A percentile compares a stretch with the other conserved stretches of the same genome.
phyloP scores from a whole-genome alignment of 768 basidiomycete species.

The Sporobolomyces phaffii region DNA sequence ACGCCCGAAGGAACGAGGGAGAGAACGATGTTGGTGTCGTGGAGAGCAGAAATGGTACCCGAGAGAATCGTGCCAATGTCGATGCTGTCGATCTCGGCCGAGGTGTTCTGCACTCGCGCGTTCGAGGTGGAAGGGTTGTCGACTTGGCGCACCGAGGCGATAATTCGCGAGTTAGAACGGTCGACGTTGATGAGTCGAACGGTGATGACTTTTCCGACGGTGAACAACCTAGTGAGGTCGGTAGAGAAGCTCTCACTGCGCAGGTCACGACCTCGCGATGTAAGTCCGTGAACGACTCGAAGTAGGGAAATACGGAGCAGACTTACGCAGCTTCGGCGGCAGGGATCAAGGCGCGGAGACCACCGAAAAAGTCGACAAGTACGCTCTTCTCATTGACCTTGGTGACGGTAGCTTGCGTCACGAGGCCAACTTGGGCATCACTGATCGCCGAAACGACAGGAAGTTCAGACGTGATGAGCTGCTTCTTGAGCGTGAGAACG shows the following conservation, averaged over 20 bases:
- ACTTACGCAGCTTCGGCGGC: conserved; percentile 65
- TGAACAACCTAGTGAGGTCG: conserved; percentile 56
- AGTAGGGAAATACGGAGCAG: no score
- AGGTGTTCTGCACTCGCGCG: conserved; percentile 57
- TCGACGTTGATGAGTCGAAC: conserved; percentile 69
- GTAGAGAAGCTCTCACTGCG: conserved; percentile 58
- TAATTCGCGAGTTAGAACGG: conserved; percentile 58
- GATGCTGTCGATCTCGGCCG: conserved; percentile 67
- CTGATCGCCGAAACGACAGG: conserved; percentile 63
- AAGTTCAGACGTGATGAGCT: conserved; percentile 70
- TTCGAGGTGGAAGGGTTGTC: conserved; percentile 47
- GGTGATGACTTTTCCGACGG: conserved; percentile 73
- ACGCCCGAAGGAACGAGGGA: conserved; percentile 52
- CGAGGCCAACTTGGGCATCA: conserved; percentile 62
- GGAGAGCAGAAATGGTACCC: conserved; percentile 70
- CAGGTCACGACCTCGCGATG: background rate
- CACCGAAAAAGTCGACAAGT: conserved; percentile 85
- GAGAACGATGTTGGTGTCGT: conserved; percentile 74
- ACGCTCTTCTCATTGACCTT: conserved; percentile 73
- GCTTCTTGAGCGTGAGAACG: conserved; percentile 82
- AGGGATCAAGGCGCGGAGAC: conserved; percentile 74
- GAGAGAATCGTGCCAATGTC: conserved; percentile 49
- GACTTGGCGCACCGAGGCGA: conserved; percentile 82
- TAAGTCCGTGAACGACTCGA: background rate
- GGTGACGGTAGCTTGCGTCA: conserved; percentile 76